Conservation (phyloP, 129 eudicot genomes). For the Flaveria bidentis region DNA sequence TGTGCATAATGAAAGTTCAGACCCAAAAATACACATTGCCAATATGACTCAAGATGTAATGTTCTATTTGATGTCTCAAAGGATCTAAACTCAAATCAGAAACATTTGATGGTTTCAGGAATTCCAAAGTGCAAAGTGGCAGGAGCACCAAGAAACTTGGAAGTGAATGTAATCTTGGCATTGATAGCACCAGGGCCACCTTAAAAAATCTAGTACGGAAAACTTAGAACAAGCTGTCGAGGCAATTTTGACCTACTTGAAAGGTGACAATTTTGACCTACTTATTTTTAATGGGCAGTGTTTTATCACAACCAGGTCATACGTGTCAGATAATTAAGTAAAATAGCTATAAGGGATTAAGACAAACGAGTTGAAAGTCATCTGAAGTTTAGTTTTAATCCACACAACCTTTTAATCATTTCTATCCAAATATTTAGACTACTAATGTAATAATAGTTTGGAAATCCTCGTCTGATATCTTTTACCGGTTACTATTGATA, state of each 20-base stretch:
- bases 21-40: neutral
- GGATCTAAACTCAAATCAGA: neutral
- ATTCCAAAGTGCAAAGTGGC: neutral
- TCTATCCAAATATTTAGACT: neutral
- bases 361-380: neutral
- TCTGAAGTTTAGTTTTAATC: neutral
- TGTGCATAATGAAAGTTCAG: neutral
- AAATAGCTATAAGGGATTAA: neutral
- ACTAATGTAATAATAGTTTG: neutral
- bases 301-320: neutral
- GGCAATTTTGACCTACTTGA: neutral
- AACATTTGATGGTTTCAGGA: neutral
- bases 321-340: neutral
- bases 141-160: neutral
- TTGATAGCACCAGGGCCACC: neutral
- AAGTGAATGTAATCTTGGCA: neutral
- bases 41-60: neutral
- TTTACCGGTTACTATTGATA: neutral
- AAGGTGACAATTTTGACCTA: neutral
- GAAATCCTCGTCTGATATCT: neutral
- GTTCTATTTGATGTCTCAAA: neutral
- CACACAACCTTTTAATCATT: neutral
- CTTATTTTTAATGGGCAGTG: neutral
- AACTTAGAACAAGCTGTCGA: neutral
- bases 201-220: neutral